Percentiles rank a stretch among this genome's conserved stretches.
Conservation (phyloP, 2,329 filamentous ascomycete genomes). For the Cucurbitaria berberidis region DNA sequence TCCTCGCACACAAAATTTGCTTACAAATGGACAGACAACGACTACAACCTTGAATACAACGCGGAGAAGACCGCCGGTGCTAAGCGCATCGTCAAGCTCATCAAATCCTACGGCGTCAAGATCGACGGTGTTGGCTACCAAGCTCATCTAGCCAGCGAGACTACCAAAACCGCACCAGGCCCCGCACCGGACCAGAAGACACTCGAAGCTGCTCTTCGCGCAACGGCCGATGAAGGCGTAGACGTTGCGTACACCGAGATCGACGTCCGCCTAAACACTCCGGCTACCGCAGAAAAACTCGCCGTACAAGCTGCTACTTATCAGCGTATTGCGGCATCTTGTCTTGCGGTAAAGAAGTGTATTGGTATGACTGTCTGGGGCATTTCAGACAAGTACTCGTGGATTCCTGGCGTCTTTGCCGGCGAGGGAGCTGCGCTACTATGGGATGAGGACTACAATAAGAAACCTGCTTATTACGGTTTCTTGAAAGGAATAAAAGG, state of each 20-base stretch:
- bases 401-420: conserved; percentile 48
- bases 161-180: conserved; percentile 53
- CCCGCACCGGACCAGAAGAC: conserved; percentile 54
- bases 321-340: conserved; percentile 46
- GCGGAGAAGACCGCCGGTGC: conserved; percentile 52
- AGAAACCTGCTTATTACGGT: conserved; percentile 47
- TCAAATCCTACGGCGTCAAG: conserved; percentile 51
- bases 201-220: conserved; percentile 56
- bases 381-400: conserved; percentile 50
- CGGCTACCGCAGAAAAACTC: conserved; percentile 52
- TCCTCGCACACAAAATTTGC: not conserved
- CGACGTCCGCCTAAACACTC: conserved; percentile 61
- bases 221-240: conserved; percentile 60
- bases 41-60: conserved; percentile 68
- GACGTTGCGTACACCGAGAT: conserved; percentile 69
- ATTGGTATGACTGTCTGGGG: conserved; percentile 57
- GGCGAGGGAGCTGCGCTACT: conserved; percentile 47
- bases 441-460: conserved; percentile 40
- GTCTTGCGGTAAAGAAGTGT: conserved; percentile 46
- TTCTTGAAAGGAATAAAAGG: conserved; percentile 33
- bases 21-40: conserved; percentile 52
- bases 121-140: conserved; percentile 71
- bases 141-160: conserved; percentile 61
- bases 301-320: conserved; percentile 59
- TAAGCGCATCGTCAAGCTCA: conserved; percentile 46